Percentiles rank a stretch among this genome's conserved stretches.
phyloP scores from a whole-genome alignment of 2,329 filamentous ascomycete genomes.

The Sphaceloma murrayae region DNA sequence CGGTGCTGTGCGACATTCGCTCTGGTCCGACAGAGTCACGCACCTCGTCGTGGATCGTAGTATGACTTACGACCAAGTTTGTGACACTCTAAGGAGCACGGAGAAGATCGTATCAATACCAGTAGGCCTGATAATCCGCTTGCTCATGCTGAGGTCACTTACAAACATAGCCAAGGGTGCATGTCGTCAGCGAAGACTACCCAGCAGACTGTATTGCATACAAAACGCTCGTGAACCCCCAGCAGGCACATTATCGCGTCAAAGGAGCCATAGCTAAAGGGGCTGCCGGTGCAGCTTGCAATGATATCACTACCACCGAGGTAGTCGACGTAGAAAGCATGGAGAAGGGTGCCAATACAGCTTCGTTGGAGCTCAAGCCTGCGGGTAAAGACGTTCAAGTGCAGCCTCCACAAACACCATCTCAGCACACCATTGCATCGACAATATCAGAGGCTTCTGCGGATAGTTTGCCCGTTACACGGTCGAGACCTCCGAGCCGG shows the following conservation, averaged over 20 bases:
- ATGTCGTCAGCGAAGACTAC: constrained; percentile 43
- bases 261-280: constrained; percentile 33
- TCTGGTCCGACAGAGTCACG: constrained; percentile 50
- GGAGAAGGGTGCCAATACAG: no score
- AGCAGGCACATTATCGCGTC: constrained; percentile 51
- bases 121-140: no score
- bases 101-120: constrained; percentile 35
- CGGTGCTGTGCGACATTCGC: constrained; percentile 61
- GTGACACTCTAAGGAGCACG: constrained; percentile 43
- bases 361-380: constrained; percentile 44
- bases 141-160: no score
- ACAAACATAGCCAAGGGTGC: no score
- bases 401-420: constrained; percentile 33
- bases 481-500: no score
- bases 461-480: no score
- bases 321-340: no score
- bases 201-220: constrained; percentile 37
- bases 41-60: constrained; percentile 71
- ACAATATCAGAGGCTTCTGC: neutral
- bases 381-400: constrained; percentile 34
- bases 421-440: constrained; percentile 29
- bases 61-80: constrained; percentile 55
- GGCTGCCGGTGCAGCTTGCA: neutral
- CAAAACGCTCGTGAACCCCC: constrained; percentile 39
- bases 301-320: constrained; percentile 3